These are phyloP conservation scores for Lenwebbia sp. DNA, from an alignment of 345 rosid species.

Conservation along the genomic window DNA sequence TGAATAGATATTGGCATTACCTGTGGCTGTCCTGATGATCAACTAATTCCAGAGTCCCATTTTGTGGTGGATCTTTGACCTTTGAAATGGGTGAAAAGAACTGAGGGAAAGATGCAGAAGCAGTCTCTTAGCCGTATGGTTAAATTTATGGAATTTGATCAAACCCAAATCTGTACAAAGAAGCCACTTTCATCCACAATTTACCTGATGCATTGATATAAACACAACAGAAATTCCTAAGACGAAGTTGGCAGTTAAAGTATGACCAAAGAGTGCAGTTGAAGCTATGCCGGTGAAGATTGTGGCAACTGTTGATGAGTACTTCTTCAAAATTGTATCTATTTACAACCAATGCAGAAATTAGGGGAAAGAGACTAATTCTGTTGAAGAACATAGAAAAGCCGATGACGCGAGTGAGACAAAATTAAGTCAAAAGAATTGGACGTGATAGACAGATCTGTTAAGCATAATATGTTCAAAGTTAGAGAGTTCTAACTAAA, in stretches of 20 bases:
- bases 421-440: not conserved
- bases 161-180: not conserved
- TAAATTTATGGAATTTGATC: not conserved
- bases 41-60: not conserved
- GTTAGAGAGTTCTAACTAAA: not conserved
- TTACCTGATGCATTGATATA: conserved; percentile 36
- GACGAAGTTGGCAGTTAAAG: conserved; percentile 18
- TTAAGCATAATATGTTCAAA: not conserved
- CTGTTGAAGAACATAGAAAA: not conserved
- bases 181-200: not conserved
- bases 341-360: not conserved
- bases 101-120: conserved; percentile 4
- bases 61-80: conserved; percentile 13
- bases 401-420: not conserved
- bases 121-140: not conserved
- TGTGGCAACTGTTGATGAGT: conserved; percentile 29
- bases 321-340: conserved; percentile 36
- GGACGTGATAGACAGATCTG: not conserved
- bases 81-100: conserved; percentile 29
- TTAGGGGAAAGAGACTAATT: not conserved
- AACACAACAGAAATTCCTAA: conserved; percentile 30
- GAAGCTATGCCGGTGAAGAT: conserved; percentile 31
- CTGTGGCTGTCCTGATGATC: conserved; percentile 1
- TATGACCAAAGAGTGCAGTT: conserved; percentile 24
- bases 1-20: not conserved